Evolutionary conservation across 2,329 filamentous ascomycete species (phyloP), one percentile per base, ranked within the genome.

Genomic region (Fusarium tuaranense): DNA sequence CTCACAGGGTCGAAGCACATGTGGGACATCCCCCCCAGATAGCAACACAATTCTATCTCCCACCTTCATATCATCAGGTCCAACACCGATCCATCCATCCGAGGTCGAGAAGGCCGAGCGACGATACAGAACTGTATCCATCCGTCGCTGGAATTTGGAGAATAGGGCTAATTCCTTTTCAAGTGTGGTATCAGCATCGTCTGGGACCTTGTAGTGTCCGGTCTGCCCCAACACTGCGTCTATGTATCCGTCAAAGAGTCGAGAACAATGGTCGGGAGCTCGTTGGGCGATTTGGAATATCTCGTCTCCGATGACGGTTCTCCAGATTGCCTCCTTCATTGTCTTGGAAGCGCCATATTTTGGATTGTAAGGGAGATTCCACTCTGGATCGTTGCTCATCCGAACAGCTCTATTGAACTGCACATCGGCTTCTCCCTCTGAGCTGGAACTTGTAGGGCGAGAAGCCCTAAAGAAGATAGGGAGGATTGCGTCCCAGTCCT

Each of bases 301-400:
- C 34, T 64, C 32, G 8, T 64, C 25, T 22, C 48, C 36, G 25
- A 57, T 39, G 22, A 64, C 18, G 1, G 62, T 64, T 30, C 62
- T 25, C 62, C 46, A 57, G 22, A 64, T 64, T 36, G 62, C 62
- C 22, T 64, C 62, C 18, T 32, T 64, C 48, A 64, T 64, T 10
- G 32, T 64, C 18, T 55, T 39, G 32, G 20, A 5, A 36, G 48
- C 13, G 4, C 44, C 62, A 18, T 57, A 14, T 27, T 39, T 39
- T 16, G 48, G 62, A 25, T 32, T 58, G 39, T 64, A 64, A 14
- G 34, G 62, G 12, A 64, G 34, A 30, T 39, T 22, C 62, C 62
- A 64, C 14, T 57, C 44, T 22, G 44, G n/a, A n/a, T 55, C 48
- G 7, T 58, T 22, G 46, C 44, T 55, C 48, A 41, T 58, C 20